Base-by-base conservation (phyloP, 139 green algal genomes). In the Nannochloris sp. region DNA sequence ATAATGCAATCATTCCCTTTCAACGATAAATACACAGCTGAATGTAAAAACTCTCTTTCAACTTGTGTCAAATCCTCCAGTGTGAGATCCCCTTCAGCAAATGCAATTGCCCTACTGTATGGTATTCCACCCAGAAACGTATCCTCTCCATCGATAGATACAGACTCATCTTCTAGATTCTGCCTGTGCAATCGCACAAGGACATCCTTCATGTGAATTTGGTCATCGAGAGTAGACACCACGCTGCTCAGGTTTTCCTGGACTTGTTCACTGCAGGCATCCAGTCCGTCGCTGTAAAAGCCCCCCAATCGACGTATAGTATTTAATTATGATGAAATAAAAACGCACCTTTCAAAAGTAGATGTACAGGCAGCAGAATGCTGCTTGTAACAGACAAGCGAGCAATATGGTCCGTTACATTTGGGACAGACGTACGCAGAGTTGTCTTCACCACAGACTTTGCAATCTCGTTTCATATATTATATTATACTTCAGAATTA, bases 341-440 rank as follows among this genome's bases (percentile, higher is more conserved):
- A 13, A 20, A 28, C 46, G 17, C 55, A 80, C 83, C 72, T 74
- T 73, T 84, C 85, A 31, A 92, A 91, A 1, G 62, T 63, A 58
- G 91, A 83, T 20, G 82, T 88, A 68, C 85, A 92, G 5, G 50
- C 30, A 4, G 74, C 37, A 10, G 79, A 68, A 66, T 92, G 85
- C 31, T 76, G 31, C 43, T 82, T 81, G 76, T 93, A 94, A 69
- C 87, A 94, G 0, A 63, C 20, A 20, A 90, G 63, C 3, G 71
- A 87, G 73, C 87, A 94, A 67, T 94, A 95, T 2, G 50, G 70
- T 2, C 68, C 67, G 65, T 89, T 85, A 73, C 87, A 94, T 46
- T 79, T 69, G 0, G 87, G 87, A 66, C 87, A 94, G 14, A 76
- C 89, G 68, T 94, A 94, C 1, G 66, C 59, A 2, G 82, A 14